Evolutionary conservation across 345 rosid species (phyloP).

Genomic region (Arabis alpina): DNA sequence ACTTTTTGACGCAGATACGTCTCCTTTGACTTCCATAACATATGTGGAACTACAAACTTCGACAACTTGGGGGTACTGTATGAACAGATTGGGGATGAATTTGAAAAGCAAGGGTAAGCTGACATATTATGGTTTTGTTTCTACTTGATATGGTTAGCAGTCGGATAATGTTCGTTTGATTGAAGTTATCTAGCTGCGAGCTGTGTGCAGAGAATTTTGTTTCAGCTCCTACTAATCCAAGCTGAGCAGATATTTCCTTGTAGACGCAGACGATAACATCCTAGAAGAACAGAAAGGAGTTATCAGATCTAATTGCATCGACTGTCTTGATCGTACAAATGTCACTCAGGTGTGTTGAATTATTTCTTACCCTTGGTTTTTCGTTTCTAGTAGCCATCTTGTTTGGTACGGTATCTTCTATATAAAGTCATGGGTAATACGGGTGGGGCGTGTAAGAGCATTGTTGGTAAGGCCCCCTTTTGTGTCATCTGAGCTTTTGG

Average conservation of each 20-base stretch:
- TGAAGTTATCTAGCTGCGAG: slow-evolving; percentile 27
- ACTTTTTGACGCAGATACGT: slow-evolving; percentile 63
- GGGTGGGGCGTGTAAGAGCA: not conserved
- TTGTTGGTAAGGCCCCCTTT: slow-evolving; percentile 4
- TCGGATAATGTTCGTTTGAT: slow-evolving; percentile 20
- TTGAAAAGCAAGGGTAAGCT: slow-evolving; percentile 84
- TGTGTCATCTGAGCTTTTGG: slow-evolving; percentile 17
- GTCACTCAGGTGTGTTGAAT: slow-evolving; percentile 79
- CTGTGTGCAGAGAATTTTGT: slow-evolving; percentile 49
- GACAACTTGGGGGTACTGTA: slow-evolving; percentile 74
- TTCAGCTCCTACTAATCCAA: slow-evolving; percentile 56
- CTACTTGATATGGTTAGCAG: slow-evolving; percentile 11
- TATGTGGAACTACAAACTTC: slow-evolving; percentile 86
- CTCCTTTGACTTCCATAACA: slow-evolving; percentile 81
- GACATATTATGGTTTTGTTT: slow-evolving; percentile 24
- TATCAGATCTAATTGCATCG: slow-evolving; percentile 91
- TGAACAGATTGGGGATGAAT: slow-evolving; percentile 72
- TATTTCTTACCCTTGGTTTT: slow-evolving; percentile 9
- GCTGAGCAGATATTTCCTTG: slow-evolving; percentile 87
- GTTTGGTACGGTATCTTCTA: slow-evolving; percentile 15
- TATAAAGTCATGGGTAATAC: slow-evolving; percentile 20
- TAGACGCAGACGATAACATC: slow-evolving; percentile 68
- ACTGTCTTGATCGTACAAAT: slow-evolving; percentile 96
- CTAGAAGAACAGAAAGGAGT: slow-evolving; percentile 89
- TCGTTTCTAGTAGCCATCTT: slow-evolving; percentile 31